phyloP scores from a whole-genome alignment of 2,329 filamentous ascomycete genomes.

The Hypoxylon sp. region DNA sequence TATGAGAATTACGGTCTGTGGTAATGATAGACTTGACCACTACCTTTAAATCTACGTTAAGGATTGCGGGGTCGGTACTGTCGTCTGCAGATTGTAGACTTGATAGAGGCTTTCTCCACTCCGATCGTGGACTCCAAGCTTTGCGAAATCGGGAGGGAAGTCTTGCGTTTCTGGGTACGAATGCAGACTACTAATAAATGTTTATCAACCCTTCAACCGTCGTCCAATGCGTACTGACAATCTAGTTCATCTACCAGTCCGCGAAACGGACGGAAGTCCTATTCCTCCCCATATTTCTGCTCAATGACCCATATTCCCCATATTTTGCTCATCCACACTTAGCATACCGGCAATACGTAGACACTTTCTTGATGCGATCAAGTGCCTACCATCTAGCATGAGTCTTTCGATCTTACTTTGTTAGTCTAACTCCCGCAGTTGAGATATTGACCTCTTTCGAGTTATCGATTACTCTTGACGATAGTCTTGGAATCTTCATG shows the following conservation, averaged over 20 bases:
- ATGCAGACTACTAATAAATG: not conserved
- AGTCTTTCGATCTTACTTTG: no score
- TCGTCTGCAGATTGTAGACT: conserved; percentile 23
- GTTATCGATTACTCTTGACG: no score
- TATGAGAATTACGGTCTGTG: conserved; percentile 8
- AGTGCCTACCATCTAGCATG: no score
- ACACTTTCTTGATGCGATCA: no score
- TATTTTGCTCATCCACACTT: not conserved
- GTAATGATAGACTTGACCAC: not conserved
- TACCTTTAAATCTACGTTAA: conserved; percentile 24
- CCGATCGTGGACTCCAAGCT: conserved; percentile 13
- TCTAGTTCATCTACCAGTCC: not conserved
- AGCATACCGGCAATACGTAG: not conserved
- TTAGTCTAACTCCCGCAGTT: no score
- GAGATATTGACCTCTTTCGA: no score
- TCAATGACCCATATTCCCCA: not conserved
- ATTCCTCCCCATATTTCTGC: not conserved
- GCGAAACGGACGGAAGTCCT: not conserved
- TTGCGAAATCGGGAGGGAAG: conserved; percentile 30
- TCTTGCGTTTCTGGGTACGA: not conserved
- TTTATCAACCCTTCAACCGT: conserved; percentile 8
- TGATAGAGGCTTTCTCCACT: conserved; percentile 25
- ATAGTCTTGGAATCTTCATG: no score
- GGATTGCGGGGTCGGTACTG: conserved; percentile 35
- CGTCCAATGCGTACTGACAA: conserved; percentile 6